phyloP scores from a whole-genome alignment of 208 protist genomes.

The Sergeia podlipaevii region DNA sequence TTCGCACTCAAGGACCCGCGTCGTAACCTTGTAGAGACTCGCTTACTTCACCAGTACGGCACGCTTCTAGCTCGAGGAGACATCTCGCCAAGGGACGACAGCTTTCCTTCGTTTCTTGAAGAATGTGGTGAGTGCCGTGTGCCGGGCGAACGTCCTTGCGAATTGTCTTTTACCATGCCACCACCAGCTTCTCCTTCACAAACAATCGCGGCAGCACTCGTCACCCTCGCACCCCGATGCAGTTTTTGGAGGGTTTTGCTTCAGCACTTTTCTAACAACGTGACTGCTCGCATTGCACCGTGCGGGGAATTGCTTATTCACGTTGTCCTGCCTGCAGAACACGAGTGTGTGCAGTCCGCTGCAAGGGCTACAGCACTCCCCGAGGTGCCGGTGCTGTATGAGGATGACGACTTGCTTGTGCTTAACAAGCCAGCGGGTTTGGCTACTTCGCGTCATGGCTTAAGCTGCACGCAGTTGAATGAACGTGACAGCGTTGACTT shows the following conservation, averaged over 20 bases:
- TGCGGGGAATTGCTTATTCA: conserved; percentile 38
- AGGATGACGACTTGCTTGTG: conserved; percentile 71
- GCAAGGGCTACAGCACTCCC: background rate
- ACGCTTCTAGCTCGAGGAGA: conserved; percentile 35
- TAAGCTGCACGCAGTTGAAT: conserved; percentile 51
- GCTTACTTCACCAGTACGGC: conserved; percentile 60
- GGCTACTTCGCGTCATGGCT: conserved; percentile 67
- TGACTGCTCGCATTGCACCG: conserved; percentile 26
- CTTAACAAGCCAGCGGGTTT: conserved; percentile 72
- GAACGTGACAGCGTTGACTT: conserved; percentile 30
- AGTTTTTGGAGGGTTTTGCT: conserved; percentile 78
- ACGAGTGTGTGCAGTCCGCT: conserved; percentile 60
- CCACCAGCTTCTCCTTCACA: conserved; percentile 7
- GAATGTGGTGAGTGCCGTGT: conserved; percentile 73
- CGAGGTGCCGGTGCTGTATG: conserved; percentile 40
- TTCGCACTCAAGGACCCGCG: conserved; percentile 56
- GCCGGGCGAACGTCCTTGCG: conserved; percentile 24
- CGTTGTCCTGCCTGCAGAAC: conserved; percentile 40
- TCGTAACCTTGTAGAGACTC: conserved; percentile 59
- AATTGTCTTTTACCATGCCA: conserved; percentile 46
- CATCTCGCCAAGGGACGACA: conserved; percentile 30
- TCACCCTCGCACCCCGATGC: conserved; percentile 52
- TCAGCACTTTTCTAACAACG: conserved; percentile 4
- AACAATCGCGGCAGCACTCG: conserved; percentile 21
- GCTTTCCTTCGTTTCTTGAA: conserved; percentile 72